These are phyloP conservation scores for Penicillium samsonianum DNA, from an alignment of 495 filamentous ascomycete species.

Conservation along the genomic window DNA sequence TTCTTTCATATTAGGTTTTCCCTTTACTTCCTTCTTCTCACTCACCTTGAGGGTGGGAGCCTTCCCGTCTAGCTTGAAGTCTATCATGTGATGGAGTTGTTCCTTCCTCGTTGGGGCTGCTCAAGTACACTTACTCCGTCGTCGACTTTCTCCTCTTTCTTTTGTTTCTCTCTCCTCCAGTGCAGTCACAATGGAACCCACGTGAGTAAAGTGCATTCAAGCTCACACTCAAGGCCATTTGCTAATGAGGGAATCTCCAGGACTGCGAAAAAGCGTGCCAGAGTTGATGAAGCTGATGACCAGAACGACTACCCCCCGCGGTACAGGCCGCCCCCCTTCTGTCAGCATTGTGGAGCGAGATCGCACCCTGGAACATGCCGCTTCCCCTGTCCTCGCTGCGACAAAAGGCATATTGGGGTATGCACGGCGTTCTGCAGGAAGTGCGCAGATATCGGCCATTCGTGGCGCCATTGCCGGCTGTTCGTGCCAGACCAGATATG, in stretches of 20 bases:
- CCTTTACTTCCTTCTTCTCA: background rate
- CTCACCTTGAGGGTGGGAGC: background rate
- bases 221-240: background rate
- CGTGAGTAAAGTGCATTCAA: background rate
- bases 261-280: background rate
- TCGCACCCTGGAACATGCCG: background rate
- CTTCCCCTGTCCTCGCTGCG: background rate
- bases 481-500: background rate
- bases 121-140: background rate
- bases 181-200: background rate
- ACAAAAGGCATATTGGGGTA: background rate
- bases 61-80: background rate
- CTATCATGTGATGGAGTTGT: background rate
- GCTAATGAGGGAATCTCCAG: background rate
- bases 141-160: background rate
- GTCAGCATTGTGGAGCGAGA: background rate
- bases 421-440: constrained; percentile 3
- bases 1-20: background rate
- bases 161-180: background rate
- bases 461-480: background rate
- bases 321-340: background rate
- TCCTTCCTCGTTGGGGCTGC: background rate
- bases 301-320: background rate
- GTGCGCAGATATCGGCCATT: constrained; percentile 1
- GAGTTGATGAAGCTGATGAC: background rate